Percentiles rank a stretch among this genome's conserved stretches.
phyloP scores from a whole-genome alignment of 148 eudicot species.

The Hydrangea macrophylla region DNA sequence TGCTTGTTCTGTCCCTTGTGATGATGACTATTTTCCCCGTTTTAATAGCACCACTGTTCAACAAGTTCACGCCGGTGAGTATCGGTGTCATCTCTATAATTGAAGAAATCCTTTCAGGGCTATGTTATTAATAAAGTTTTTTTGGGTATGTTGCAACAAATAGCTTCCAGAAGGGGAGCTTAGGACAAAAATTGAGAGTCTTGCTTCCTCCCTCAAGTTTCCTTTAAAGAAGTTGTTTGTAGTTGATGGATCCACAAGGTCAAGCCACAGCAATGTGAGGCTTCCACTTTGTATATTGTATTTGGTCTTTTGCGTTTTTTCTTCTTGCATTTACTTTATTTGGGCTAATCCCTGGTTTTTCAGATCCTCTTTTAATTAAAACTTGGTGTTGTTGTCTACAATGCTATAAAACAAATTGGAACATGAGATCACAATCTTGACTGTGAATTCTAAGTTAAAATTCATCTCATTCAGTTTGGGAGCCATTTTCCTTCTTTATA shows the following conservation, averaged over 20 bases:
- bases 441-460: not conserved
- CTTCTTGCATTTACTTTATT: not conserved
- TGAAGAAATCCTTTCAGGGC: not conserved
- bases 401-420: not conserved
- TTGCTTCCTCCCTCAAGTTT: slow-evolving; percentile 88
- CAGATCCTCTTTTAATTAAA: not conserved
- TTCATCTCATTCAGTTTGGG: too few species aligned
- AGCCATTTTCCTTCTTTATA: too few species aligned
- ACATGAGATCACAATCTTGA: not conserved
- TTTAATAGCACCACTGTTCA: slow-evolving; percentile 92
- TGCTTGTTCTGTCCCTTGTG: slow-evolving; percentile 80
- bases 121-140: not conserved
- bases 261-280: slow-evolving; percentile 99
- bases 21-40: slow-evolving; percentile 96
- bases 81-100: not conserved
- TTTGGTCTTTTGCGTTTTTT: not conserved
- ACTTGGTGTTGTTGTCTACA: not conserved
- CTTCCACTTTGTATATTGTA: slow-evolving; percentile 15
- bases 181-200: slow-evolving; percentile 75
- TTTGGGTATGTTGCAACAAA: slow-evolving; percentile 20
- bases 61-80: slow-evolving; percentile 97
- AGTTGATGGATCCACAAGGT: slow-evolving; percentile 98
- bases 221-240: slow-evolving; percentile 95
- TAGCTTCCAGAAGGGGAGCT: slow-evolving; percentile 95
- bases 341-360: not conserved